A percentile compares a stretch with the other conserved stretches of the same genome.
These are phyloP conservation scores for Pilasporangium apinafurcum DNA, from an alignment of 352 stramenopile genomes.

Conservation along the genomic window DNA sequence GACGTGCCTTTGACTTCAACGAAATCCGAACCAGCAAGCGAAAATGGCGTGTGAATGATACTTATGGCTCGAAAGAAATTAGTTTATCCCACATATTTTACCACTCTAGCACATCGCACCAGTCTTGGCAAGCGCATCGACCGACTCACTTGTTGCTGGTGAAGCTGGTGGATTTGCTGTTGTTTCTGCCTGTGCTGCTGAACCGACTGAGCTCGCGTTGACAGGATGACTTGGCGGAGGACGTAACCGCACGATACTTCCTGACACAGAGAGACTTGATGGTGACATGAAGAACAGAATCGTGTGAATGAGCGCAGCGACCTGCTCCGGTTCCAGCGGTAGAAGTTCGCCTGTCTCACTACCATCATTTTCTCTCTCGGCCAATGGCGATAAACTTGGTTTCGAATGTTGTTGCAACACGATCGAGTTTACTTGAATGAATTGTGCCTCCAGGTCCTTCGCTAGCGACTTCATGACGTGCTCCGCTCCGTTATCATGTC, in stretches of 20 bases:
- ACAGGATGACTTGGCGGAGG: constrained; percentile 5
- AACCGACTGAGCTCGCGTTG: neutral
- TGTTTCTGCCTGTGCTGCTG: neutral
- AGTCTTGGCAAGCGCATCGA: no score
- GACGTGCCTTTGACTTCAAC: no score
- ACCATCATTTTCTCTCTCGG: neutral
- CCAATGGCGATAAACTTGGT: neutral
- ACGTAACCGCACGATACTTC: constrained; percentile 49
- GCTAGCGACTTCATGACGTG: constrained; percentile 33
- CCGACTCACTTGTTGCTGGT: constrained; percentile 1
- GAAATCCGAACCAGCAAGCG: no score
- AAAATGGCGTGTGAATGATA: no score
- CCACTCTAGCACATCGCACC: no score
- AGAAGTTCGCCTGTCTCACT: neutral
- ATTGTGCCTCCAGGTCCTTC: constrained; percentile 23
- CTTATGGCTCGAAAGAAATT: no score
- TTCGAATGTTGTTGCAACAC: constrained; percentile 16
- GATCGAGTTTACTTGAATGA: constrained; percentile 55
- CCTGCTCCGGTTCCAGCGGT: neutral
- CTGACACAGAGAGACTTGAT: constrained; percentile 34
- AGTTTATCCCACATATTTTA: no score
- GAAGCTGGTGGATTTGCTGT: constrained; percentile 5
- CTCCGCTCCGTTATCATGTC: constrained; percentile 15
- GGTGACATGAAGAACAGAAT: constrained; percentile 62
- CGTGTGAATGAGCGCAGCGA: constrained; percentile 33